Evolutionary conservation across 257 asterid genomes (phyloP), one percentile per base, ranked within the genome.

Genomic region (Solanum medicagineum): DNA sequence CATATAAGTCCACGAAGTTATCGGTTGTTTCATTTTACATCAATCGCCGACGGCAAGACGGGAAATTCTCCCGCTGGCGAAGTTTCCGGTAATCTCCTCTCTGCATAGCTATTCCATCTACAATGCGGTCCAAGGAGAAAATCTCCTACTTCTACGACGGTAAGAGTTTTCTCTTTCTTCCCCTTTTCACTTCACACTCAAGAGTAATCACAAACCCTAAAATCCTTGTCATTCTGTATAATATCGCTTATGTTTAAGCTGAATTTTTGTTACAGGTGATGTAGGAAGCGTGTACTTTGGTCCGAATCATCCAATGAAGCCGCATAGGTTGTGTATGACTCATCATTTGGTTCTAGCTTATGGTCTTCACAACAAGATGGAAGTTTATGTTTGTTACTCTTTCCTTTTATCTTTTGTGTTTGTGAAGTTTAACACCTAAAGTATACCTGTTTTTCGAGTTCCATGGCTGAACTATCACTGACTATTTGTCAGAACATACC

Each of bases 281-380:
- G 99, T 94, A 36, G 99, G 99, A 36, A 97, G 90, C 73, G 98
- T 97, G 17, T 97, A 95, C 85, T 97, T 97, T 79, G 99, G 99
- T 85, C 96, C 98, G 83, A 95, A 95, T 85, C 99, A 97, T 84
- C 99, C 99, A n/a, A 97, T 95, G 99, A 95, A 97, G 84, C 99
- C 99, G 56, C 99, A 97, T 89, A 93, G 99, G 36, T 88, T 97
- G 62, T 97, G 98, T 91, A 97, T 97, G 99, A 97, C 99, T 77
- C 99, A 97, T 85, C 98, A 97, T 91, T 86, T 97, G 73, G 99
- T 97, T 87, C 98, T 97, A 85, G 88, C 98, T 22, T 97, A 95
- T 86, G 94, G 91, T 29, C 99, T 97, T 81, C 99, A 97, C 92
- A 89, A 91, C 71, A 95, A 94, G 93, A 97, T 97, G 99, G 99